Base-by-base conservation (phyloP, 2,329 filamentous ascomycete species). In the Alternaria panax region DNA sequence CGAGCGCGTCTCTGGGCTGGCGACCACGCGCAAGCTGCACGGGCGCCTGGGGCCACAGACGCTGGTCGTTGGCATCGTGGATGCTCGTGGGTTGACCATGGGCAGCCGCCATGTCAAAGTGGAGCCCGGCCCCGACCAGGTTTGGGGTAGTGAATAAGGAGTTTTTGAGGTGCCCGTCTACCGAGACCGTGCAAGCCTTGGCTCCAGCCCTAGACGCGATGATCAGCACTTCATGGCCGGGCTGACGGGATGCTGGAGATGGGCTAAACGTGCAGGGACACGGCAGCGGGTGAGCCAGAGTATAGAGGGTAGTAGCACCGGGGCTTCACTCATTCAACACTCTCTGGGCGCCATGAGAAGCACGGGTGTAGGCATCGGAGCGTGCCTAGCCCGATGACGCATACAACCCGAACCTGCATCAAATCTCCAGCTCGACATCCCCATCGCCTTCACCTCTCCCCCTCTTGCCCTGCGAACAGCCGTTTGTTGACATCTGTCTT, bases 1-100 rank as follows among this genome's bases (percentile, higher is more conserved):
- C 73, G 60, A 73, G 64, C 34, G 75, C 75, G 56, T 79, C 77
- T 55, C 74, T 72, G 30, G 77, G 74, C 60, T 75, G 72, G 34
- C 77, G 75, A n/a, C 76, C 77, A 18, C 76, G 70, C 8, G 75
- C 72, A 11, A 79, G 50, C 66, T 71, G 63, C n/a, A 61, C 61
- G 18, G 65, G 65, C 32, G 61, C 61, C 34, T 53, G 54, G 22
- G 66, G 64, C 69, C 69, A 70, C 16, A 66, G 53, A 45, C 65
- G 62, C 22, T 24, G 41, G 42, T 58, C 51, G 59, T 63, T 59
- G 59, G 57, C 64, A 57, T 62, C 47, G 45, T 60, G 57, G 45
- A 52, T 47, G 46, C 50, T 59, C 38, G 57, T 41, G 51, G 55
- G 48, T 48, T 59, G 67, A 45, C 56, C 54, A 66, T 64, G 64